Conservation (phyloP, 179 eudicot species). For the Beta lomatogona region DNA sequence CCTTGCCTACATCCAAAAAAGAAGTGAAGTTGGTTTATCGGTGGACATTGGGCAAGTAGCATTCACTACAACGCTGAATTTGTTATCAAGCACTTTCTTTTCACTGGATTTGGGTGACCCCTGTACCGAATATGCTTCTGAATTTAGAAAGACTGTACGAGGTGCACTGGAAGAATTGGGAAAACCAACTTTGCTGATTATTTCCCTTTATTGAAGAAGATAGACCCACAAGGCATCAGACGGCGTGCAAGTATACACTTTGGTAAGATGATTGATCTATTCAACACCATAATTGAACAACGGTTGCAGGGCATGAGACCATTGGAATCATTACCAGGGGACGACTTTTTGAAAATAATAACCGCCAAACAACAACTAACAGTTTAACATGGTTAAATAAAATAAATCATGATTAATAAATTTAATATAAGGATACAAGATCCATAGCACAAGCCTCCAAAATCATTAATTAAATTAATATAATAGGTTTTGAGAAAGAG, state of each 20-base stretch:
- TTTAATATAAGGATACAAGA: too few relatives aligned
- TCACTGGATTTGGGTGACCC: slow-evolving; percentile 44
- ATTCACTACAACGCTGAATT: slow-evolving; percentile 25
- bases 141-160: slow-evolving; percentile 37
- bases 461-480: too few relatives aligned
- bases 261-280: neutral
- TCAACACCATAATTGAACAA: neutral
- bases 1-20: neutral
- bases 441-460: too few relatives aligned
- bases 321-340: neutral
- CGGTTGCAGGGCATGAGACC: slow-evolving; percentile 8
- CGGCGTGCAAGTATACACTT: slow-evolving; percentile 31
- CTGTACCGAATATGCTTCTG: slow-evolving; percentile 29
- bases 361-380: too few relatives aligned
- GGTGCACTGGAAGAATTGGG: slow-evolving; percentile 46
- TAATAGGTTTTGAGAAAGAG: too few relatives aligned
- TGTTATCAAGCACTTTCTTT: slow-evolving; percentile 37
- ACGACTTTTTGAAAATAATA: slow-evolving; percentile 7
- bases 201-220: slow-evolving; percentile 41
- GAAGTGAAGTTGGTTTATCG: neutral
- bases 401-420: too few relatives aligned
- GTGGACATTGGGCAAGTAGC: slow-evolving; percentile 32
- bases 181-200: slow-evolving; percentile 52
- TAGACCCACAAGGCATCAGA: slow-evolving; percentile 53
- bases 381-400: too few relatives aligned